These are phyloP conservation scores for Citrullus mucosospermus DNA, from an alignment of 306 rosid species.

Conservation along the genomic window DNA sequence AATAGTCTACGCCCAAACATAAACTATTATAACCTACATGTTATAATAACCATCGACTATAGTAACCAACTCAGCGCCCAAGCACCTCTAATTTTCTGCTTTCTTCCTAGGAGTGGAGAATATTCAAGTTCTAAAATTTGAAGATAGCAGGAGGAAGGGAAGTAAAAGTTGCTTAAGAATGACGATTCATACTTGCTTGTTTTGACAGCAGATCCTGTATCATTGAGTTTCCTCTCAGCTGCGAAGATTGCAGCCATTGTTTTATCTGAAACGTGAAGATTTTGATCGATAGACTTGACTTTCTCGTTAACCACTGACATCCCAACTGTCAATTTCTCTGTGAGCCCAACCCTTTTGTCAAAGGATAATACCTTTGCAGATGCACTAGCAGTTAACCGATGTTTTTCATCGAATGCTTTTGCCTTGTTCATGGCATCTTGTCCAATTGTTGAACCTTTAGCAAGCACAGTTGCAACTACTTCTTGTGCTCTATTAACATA, in stretches of 20 bases:
- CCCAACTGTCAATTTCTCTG: constrained; percentile 74
- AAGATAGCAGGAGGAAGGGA: neutral
- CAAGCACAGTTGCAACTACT: constrained; percentile 58
- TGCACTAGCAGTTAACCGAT: constrained; percentile 69
- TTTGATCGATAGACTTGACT: constrained; percentile 77
- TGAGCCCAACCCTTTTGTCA: constrained; percentile 68
- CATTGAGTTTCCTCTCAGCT: constrained; percentile 74
- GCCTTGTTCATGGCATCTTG: constrained; percentile 89
- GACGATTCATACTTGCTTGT: constrained; percentile 59
- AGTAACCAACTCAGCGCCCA: no score
- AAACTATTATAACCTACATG: no score
- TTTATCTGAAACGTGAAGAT: constrained; percentile 81
- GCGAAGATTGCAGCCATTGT: constrained; percentile 89
- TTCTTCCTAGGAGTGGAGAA: neutral
- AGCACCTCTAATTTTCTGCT: neutral
- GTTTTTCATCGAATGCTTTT: constrained; percentile 93
- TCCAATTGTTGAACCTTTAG: constrained; percentile 71
- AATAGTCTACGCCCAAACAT: no score
- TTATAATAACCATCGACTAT: no score
- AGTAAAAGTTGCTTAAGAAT: neutral
- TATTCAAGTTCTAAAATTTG: neutral
- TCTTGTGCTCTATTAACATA: constrained; percentile 69
- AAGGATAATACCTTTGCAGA: constrained; percentile 76
- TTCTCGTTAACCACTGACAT: constrained; percentile 77
- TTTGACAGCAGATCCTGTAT: constrained; percentile 90